phyloP scores from a whole-genome alignment of 805 yeast species.

The Wickerhamomyces mucosus region DNA sequence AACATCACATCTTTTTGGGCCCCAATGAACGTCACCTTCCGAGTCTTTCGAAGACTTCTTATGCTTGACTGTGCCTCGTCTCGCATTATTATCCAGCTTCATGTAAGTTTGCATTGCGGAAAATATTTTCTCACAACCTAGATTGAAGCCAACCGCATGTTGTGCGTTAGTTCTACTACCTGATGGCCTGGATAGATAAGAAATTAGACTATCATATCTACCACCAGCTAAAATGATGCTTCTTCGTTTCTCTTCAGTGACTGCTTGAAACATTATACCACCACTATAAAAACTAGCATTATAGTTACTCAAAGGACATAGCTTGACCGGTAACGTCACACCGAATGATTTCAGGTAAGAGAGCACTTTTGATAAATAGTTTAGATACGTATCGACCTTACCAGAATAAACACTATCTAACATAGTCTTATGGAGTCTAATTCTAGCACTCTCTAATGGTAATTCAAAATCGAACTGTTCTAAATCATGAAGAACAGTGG shows the following conservation, averaged over 20 bases:
- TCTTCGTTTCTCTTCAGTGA: constrained; percentile 47
- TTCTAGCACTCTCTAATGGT: constrained; percentile 55
- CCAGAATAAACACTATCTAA: constrained; percentile 57
- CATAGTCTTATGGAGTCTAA: constrained; percentile 59
- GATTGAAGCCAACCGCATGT: constrained; percentile 78
- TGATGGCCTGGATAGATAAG: constrained; percentile 53
- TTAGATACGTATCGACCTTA: constrained; percentile 53
- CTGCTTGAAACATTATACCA: constrained; percentile 84
- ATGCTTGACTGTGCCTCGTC: constrained; percentile 17
- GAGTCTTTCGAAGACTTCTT: constrained; percentile 28
- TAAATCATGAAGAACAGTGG: constrained; percentile 75
- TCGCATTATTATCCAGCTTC: constrained; percentile 23
- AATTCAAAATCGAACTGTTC: constrained; percentile 70
- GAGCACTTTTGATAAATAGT: constrained; percentile 52
- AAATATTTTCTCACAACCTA: constrained; percentile 63
- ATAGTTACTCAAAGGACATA: constrained; percentile 80
- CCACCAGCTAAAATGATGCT: constrained; percentile 83
- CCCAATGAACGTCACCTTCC: constrained; percentile 34
- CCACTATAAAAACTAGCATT: constrained; percentile 69
- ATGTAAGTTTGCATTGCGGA: constrained; percentile 40
- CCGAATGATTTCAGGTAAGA: constrained; percentile 48
- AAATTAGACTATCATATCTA: constrained; percentile 70
- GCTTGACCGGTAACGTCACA: constrained; percentile 42
- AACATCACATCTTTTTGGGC: constrained; percentile 67
- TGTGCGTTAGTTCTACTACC: constrained; percentile 27